Evolutionary conservation across 2,329 filamentous ascomycete genomes (phyloP).

Genomic region (Didymella segeticola): DNA sequence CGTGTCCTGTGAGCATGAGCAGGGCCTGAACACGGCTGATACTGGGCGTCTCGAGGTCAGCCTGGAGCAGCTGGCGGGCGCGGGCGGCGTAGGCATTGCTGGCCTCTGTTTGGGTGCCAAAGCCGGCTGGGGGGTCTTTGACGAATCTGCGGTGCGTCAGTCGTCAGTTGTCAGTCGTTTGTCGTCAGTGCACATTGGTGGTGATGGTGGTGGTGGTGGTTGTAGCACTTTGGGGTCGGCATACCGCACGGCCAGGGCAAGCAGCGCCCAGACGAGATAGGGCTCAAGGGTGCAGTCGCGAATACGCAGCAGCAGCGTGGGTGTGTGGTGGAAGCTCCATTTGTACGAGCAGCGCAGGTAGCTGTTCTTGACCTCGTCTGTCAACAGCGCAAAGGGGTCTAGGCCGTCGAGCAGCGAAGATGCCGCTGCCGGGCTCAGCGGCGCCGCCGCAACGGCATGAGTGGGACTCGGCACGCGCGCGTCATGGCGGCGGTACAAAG

Average conservation of each 20-base stretch:
- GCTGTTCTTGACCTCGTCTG: constrained; percentile 52
- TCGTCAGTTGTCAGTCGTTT: no score
- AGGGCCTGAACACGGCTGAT: constrained; percentile 50
- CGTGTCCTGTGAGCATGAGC: constrained; percentile 54
- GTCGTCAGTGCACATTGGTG: no score
- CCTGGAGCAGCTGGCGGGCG: constrained; percentile 50
- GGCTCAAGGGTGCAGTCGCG: constrained; percentile 47
- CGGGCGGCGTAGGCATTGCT: constrained; percentile 52
- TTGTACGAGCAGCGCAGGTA: constrained; percentile 52
- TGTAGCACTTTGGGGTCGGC: not conserved
- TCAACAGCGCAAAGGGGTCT: constrained; percentile 49
- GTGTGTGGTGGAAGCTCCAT: constrained; percentile 53
- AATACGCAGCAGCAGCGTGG: constrained; percentile 48
- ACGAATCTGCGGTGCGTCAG: constrained; percentile 40
- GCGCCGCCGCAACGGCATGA: constrained; percentile 22
- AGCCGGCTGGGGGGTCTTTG: constrained; percentile 45
- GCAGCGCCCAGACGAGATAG: constrained; percentile 53
- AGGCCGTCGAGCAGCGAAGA: constrained; percentile 40
- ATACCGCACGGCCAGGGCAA: constrained; percentile 50
- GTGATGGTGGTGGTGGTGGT: no score
- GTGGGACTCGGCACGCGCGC: constrained; percentile 36
- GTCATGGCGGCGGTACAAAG: constrained; percentile 29
- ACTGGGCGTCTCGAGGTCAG: constrained; percentile 49
- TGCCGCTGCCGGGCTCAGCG: constrained; percentile 34
- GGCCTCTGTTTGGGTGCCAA: constrained; percentile 47